phyloP scores from a whole-genome alignment of 2,329 filamentous ascomycete species.

The Geosmithia putterillii region DNA sequence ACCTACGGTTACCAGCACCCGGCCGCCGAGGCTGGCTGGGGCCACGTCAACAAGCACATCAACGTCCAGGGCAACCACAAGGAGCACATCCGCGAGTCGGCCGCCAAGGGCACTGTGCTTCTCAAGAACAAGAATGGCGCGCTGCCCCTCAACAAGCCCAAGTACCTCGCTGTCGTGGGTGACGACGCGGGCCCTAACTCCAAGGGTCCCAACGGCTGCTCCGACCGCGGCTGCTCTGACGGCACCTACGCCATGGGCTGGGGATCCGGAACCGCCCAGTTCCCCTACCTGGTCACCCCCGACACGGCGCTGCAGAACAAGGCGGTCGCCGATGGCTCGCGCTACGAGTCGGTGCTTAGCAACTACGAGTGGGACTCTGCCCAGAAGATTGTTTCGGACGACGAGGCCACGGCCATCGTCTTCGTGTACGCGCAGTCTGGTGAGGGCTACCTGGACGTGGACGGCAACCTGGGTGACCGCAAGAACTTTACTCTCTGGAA shows the following conservation, averaged over 20 bases:
- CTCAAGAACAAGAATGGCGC: constrained; percentile 66
- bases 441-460: constrained; percentile 75
- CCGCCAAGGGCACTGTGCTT: constrained; percentile 71
- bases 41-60: constrained; percentile 67
- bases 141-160: constrained; percentile 69
- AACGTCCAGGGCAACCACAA: constrained; percentile 73
- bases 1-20: constrained; percentile 60
- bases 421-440: constrained; percentile 83
- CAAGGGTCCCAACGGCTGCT: constrained; percentile 67
- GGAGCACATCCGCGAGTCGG: constrained; percentile 61
- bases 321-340: constrained; percentile 44
- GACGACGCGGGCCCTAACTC: constrained; percentile 70
- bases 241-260: constrained; percentile 64
- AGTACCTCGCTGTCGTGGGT: constrained; percentile 65
- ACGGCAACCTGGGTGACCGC: constrained; percentile 76
- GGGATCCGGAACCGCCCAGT: constrained; percentile 64
- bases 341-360: constrained; percentile 55
- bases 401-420: constrained; percentile 63
- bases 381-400: constrained; percentile 44
- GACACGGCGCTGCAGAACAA: constrained; percentile 55
- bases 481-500: constrained; percentile 89
- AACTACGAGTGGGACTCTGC: constrained; percentile 53
- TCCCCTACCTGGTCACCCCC: constrained; percentile 66
- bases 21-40: constrained; percentile 46
- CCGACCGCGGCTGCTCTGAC: constrained; percentile 48